phyloP scores from a whole-genome alignment of 495 filamentous ascomycete species.

The Penicillium herquei region DNA sequence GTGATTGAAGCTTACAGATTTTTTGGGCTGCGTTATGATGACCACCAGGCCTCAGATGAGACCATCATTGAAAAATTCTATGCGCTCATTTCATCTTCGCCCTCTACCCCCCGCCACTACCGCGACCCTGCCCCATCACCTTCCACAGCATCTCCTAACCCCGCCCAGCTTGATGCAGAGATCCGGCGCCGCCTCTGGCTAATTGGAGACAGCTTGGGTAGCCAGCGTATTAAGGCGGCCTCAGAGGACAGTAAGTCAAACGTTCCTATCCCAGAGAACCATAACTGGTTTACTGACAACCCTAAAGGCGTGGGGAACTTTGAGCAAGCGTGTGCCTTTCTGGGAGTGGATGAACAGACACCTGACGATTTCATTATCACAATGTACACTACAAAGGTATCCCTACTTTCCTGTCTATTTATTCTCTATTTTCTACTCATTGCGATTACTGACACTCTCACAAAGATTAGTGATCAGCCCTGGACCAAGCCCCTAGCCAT shows the following conservation, averaged over 20 bases:
- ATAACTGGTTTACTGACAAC: constrained; percentile 5
- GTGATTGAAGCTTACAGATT: constrained; percentile 55
- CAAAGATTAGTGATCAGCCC: constrained; percentile 46
- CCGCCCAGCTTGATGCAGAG: constrained; percentile 48
- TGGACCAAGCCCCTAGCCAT: constrained; percentile 46
- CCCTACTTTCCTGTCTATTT: not conserved
- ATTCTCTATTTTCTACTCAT: not conserved
- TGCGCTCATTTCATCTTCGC: constrained; percentile 25
- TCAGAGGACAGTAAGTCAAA: constrained; percentile 51
- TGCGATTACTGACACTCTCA: not conserved
- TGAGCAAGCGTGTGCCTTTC: constrained; percentile 59
- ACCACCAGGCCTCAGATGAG: constrained; percentile 47
- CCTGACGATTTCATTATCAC: constrained; percentile 60
- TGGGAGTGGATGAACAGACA: constrained; percentile 51
- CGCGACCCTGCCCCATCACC: no score
- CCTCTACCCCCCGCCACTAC: no score
- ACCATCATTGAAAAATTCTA: constrained; percentile 58
- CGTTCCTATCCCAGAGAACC: not conserved
- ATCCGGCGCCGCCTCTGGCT: constrained; percentile 52
- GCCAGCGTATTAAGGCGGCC: constrained; percentile 51
- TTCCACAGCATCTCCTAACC: no score
- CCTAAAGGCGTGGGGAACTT: constrained; percentile 54
- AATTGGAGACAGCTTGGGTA: constrained; percentile 53
- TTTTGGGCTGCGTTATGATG: constrained; percentile 45
- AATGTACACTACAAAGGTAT: constrained; percentile 58